Evolutionary conservation across 208 protist genomes (phyloP), one percentile per base, ranked within the genome.

Genomic region (Leishmania gerbilli): DNA sequence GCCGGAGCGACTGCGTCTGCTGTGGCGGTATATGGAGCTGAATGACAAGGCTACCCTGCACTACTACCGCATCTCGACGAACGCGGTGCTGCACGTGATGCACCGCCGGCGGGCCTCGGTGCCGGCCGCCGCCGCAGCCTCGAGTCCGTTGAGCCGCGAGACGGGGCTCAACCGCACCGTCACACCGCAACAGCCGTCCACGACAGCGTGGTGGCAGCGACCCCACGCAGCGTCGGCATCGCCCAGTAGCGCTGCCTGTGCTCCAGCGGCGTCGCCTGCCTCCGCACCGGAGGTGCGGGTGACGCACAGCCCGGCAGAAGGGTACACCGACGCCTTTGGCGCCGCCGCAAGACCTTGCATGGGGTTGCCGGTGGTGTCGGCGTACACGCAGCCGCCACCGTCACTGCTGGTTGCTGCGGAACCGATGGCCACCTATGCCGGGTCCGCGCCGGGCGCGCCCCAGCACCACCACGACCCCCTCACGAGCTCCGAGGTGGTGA

Each of bases 11-110:
- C 83, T 95, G 76, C 89, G 91, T n/a, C 83, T 97, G 56, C 72
- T 95, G 74, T 97, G 92, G 91, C 88, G 94, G 34, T 97, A 97
- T 83, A 91, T 93, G 86, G 94, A 95, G 84, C 92, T 97, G 40
- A 95, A 95, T 80, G 91, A 97, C 86, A 88, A 87, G 74, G 92
- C 94, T 19, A 92, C 89, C 4, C 82, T 97, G 77, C 89, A 92
- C 81, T 95, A 95, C 84, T 95, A 97, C 86, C 91, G 92, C 74
- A 80, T 97, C 45, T 88, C 90, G 37, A 95, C 94, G 2, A 97
- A 97, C 79, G 81, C 91, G 47, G 88, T 90, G 80, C 77, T 97
- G 34, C 79, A 88, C 15, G 86, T 89, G 76, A 83, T 87, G 79
- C 83, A 84, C 74, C 80, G 78, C 67, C 76, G 56, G 34, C 84